Conservation (phyloP, 805 yeast genomes). For the Yarrowia osloensis region DNA sequence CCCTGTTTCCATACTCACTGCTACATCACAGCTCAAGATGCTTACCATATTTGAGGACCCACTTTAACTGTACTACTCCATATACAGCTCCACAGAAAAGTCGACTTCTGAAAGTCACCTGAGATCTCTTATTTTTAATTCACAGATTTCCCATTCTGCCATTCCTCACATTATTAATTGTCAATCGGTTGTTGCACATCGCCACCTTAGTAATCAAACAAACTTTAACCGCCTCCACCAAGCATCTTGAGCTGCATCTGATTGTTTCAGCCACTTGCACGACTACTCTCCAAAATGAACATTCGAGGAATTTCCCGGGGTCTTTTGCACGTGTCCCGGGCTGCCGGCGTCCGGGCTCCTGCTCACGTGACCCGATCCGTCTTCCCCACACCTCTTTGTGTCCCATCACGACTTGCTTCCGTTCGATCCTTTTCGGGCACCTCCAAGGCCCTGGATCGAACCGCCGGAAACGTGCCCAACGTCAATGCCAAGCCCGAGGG, state of each 20-base stretch:
- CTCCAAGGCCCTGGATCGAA: not conserved
- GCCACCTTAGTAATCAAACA: too few relatives aligned
- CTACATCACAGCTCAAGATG: too few relatives aligned
- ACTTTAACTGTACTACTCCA: too few relatives aligned
- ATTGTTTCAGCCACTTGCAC: not conserved
- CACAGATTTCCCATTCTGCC: too few relatives aligned
- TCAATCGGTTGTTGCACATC: too few relatives aligned
- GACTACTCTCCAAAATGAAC: not conserved
- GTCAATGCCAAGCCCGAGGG: not conserved
- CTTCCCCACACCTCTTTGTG: not conserved
- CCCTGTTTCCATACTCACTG: too few relatives aligned
- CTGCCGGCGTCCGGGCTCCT: not conserved
- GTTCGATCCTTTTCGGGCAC: not conserved
- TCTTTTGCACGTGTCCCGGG: conserved; percentile 8
- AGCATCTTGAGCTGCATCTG: not conserved
- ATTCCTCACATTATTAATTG: too few relatives aligned
- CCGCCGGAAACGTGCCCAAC: not conserved
- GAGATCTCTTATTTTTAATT: too few relatives aligned
- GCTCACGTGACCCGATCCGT: not conserved
- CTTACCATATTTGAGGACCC: too few relatives aligned
- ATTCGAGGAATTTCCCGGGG: conserved; percentile 21
- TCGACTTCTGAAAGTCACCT: too few relatives aligned
- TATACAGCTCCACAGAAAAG: too few relatives aligned
- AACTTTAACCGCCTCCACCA: not conserved
- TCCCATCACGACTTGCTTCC: not conserved